phyloP scores from a whole-genome alignment of 1,139 yeast species.

The Kodamaea suecica region DNA sequence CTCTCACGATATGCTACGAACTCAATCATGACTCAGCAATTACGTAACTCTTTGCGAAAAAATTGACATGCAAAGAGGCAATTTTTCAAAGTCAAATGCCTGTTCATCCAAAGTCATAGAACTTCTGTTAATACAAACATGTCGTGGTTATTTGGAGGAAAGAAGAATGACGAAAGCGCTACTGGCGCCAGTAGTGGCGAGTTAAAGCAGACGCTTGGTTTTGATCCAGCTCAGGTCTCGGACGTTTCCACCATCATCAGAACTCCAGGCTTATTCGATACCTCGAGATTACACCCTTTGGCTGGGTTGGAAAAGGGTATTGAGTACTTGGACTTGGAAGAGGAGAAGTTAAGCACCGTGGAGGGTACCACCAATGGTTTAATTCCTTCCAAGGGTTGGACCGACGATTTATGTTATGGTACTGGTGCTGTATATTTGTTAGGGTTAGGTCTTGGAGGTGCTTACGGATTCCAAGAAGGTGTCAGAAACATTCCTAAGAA shows the following conservation, averaged over 20 bases:
- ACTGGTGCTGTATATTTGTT: conserved; percentile 90
- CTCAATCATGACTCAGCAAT: too few species aligned
- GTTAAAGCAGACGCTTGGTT: conserved; percentile 48
- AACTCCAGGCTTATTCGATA: conserved; percentile 63
- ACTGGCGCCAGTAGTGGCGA: conserved; percentile 9
- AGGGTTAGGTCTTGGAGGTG: conserved; percentile 77
- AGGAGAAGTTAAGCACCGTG: conserved; percentile 60
- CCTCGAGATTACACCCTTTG: conserved; percentile 81
- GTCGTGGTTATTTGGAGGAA: conserved; percentile 71
- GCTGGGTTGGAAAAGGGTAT: conserved; percentile 90
- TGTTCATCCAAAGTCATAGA: too few species aligned
- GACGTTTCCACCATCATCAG: conserved; percentile 63
- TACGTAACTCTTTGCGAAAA: too few species aligned
- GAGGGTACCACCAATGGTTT: conserved; percentile 71
- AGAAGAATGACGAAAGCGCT: conserved; percentile 20
- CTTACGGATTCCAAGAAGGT: conserved; percentile 86
- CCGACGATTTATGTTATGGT: conserved; percentile 96
- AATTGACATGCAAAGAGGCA: too few species aligned
- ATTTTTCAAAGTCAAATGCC: too few species aligned
- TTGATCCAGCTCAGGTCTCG: conserved; percentile 64
- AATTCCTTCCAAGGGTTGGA: conserved; percentile 94
- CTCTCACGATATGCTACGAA: too few species aligned
- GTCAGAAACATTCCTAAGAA: conserved; percentile 67
- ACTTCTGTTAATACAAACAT: too few species aligned
- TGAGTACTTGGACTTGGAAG: conserved; percentile 88